Conservation (phyloP, 2,329 filamentous ascomycete genomes). For the Teratosphaeria viscida region DNA sequence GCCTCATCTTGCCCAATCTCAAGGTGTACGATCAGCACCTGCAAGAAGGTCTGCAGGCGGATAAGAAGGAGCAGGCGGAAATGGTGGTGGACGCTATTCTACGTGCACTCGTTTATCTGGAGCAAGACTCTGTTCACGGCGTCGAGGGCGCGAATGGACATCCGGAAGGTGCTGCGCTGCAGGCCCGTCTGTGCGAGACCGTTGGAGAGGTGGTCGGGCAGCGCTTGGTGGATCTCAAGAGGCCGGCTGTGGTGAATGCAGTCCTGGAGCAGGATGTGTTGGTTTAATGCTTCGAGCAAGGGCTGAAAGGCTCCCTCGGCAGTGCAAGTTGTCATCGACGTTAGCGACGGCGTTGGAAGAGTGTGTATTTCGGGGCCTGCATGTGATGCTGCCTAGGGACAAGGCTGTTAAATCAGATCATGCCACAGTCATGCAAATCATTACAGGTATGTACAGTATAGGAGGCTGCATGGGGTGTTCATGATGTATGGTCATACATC, state of each 20-base stretch:
- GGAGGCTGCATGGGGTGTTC: not conserved
- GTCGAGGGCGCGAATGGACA: conserved; percentile 28
- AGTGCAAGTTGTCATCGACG: conserved; percentile 3
- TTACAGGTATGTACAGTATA: not conserved
- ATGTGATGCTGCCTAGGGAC: not conserved
- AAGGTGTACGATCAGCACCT: conserved; percentile 53
- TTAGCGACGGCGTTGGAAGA: not conserved
- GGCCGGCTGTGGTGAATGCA: conserved; percentile 27
- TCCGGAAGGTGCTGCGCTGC: conserved; percentile 30
- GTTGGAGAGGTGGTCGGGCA: conserved; percentile 35
- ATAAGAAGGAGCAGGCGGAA: conserved; percentile 50
- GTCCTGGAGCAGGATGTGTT: conserved; percentile 28
- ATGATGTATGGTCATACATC: not conserved
- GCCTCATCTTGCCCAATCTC: conserved; percentile 56
- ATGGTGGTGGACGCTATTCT: conserved; percentile 50
- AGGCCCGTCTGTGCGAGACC: conserved; percentile 31
- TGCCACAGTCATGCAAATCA: not conserved
- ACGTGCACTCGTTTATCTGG: conserved; percentile 44
- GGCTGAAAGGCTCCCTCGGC: no score
- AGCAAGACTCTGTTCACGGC: conserved; percentile 29
- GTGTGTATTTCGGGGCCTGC: not conserved
- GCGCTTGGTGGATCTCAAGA: conserved; percentile 30
- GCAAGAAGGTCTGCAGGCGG: conserved; percentile 44
- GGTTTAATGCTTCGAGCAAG: not conserved
- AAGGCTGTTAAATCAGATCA: not conserved